Evolutionary conservation across 23 red algal species (phyloP).

Genomic region (Cyanidiococcus yangmingshanensis): DNA sequence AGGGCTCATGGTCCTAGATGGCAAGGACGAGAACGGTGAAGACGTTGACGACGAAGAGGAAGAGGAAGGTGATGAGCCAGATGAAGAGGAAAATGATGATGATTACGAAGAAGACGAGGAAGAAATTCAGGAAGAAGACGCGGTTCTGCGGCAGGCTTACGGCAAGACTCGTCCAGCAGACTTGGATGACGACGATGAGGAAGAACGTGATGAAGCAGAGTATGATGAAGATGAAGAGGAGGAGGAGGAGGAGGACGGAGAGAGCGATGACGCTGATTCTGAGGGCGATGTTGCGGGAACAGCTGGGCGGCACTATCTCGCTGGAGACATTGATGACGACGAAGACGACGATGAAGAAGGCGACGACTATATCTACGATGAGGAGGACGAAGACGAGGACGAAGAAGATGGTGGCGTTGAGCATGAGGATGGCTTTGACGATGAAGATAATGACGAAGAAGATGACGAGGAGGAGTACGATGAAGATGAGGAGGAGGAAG

Average conservation of each 20-base stretch:
- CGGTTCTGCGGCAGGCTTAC: constrained; percentile 4
- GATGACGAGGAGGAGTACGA: constrained; percentile 1
- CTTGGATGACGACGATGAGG: constrained; percentile 4
- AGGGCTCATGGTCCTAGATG: constrained; percentile 9
- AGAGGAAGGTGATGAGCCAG: not conserved
- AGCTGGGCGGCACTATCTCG: not conserved
- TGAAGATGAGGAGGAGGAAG: constrained; percentile 6
- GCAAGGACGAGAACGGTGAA: not conserved
- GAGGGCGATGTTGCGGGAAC: not conserved
- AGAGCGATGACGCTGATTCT: not conserved
- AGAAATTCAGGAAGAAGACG: constrained; percentile 10
- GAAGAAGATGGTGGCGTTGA: not conserved
- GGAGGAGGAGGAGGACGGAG: constrained; percentile 3
- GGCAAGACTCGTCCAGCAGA: not conserved
- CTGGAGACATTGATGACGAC: not conserved
- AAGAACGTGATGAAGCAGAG: not conserved
- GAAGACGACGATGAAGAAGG: not conserved
- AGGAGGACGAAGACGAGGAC: constrained; percentile 6
- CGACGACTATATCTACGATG: not conserved
- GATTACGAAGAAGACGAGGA: constrained; percentile 13
- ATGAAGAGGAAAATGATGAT: constrained; percentile 3
- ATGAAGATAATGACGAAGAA: not conserved
- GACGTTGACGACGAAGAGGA: constrained; percentile 16
- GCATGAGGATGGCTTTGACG: not conserved
- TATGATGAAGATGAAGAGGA: not conserved